A percentile compares a stretch with the other conserved stretches of the same genome.
Evolutionary conservation across 169 alveolate genomes (phyloP).

Genomic region (Hepatocystis sp.): DNA sequence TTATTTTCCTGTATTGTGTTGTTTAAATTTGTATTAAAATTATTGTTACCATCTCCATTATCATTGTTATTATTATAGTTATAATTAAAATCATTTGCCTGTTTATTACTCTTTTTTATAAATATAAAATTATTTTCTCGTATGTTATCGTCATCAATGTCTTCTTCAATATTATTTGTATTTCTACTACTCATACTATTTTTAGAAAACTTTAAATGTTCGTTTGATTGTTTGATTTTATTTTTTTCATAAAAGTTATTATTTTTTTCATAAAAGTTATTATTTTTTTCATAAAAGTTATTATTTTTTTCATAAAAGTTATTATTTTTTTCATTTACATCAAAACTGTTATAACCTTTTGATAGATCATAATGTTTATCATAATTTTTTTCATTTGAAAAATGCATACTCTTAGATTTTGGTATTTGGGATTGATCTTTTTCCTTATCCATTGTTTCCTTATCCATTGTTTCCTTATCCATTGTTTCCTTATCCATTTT

Average conservation of each 20-base stretch:
- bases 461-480: no score
- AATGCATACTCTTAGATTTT: no score
- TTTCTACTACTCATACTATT: not conserved
- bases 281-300: slow-evolving; percentile 12
- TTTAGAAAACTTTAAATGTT: no score
- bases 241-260: slow-evolving; percentile 21
- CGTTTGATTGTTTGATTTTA: slow-evolving; percentile 13
- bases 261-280: slow-evolving; percentile 14
- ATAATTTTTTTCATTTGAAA: no score
- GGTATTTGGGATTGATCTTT: no score
- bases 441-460: no score
- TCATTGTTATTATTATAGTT: not conserved
- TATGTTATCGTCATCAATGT: not conserved
- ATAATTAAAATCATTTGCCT: not conserved
- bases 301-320: slow-evolving; percentile 14
- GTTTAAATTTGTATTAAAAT: slow-evolving; percentile 1
- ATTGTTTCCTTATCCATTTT: no score
- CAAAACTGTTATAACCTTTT: no score
- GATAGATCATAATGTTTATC: no score
- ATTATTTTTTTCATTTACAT: slow-evolving; percentile 6
- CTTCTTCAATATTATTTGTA: not conserved
- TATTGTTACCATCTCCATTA: slow-evolving; percentile 3
- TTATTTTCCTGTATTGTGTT: not conserved
- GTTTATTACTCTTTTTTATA: slow-evolving; percentile 8
- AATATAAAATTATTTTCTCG: slow-evolving; percentile 13